Evolutionary conservation across 768 basidiomycete genomes (phyloP).

Genomic region (Lactarius indigo): DNA sequence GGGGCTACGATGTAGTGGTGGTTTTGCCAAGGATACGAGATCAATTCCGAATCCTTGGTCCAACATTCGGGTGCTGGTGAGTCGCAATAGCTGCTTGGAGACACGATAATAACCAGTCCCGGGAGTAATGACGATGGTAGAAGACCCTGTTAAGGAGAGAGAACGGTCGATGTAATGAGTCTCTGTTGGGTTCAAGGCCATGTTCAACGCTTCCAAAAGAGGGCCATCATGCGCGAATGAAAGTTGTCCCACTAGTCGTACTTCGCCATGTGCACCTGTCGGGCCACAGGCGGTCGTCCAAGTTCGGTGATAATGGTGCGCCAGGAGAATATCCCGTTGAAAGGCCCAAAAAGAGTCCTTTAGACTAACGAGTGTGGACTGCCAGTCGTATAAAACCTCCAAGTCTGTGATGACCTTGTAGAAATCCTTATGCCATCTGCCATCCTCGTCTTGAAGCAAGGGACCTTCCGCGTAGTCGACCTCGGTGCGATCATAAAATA

Average conservation of each 20-base stretch:
- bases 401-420: conserved; percentile 94
- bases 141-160: conserved; percentile 80
- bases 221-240: conserved; percentile 93
- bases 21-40: conserved; percentile 84
- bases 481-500: conserved; percentile 81
- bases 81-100: conserved; percentile 79
- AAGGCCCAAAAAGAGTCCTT: conserved; percentile 90
- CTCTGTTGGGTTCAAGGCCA: conserved; percentile 89
- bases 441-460: conserved; percentile 69
- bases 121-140: conserved; percentile 84
- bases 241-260: conserved; percentile 71
- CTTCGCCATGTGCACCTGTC: conserved; percentile 44
- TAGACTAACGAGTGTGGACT: conserved; percentile 76
- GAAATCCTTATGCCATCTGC: conserved; percentile 89
- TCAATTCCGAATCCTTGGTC: conserved; percentile 92
- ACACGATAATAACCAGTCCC: conserved; percentile 94
- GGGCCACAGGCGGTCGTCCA: conserved; percentile 34
- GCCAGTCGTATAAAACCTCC: conserved; percentile 86
- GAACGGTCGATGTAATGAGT: conserved; percentile 96
- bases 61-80: conserved; percentile 91
- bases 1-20: conserved; percentile 89
- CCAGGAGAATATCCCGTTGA: conserved; percentile 85
- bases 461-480: conserved; percentile 81
- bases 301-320: conserved; percentile 83
- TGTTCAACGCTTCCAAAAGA: conserved; percentile 91